Conservation (phyloP, 768 basidiomycete genomes). For the Arthromyces matolae region DNA sequence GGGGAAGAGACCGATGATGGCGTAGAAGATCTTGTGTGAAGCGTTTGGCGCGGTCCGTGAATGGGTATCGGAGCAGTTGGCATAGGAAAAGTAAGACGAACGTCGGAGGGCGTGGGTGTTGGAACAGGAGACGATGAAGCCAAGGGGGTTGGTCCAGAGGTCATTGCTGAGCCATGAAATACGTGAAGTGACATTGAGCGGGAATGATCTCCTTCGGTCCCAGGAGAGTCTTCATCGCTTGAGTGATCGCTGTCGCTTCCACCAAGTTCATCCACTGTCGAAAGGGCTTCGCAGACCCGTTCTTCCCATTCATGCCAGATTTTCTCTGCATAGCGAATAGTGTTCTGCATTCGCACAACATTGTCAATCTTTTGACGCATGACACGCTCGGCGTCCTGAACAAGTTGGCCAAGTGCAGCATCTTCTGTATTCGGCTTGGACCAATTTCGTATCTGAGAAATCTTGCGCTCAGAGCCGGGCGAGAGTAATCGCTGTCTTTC, state of each 20-base stretch:
- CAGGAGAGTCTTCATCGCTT: slow-evolving; percentile 34
- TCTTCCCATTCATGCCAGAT: slow-evolving; percentile 97
- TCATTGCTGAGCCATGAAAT: slow-evolving; percentile 41
- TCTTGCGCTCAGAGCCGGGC: slow-evolving; percentile 83
- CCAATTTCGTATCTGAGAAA: slow-evolving; percentile 84
- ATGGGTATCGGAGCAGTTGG: slow-evolving; percentile 28
- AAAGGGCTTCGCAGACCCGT: slow-evolving; percentile 68
- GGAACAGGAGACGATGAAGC: slow-evolving; percentile 50
- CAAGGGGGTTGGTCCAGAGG: slow-evolving; percentile 67
- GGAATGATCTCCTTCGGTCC: slow-evolving; percentile 40
- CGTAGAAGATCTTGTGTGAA: slow-evolving; percentile 80
- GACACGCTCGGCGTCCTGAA: slow-evolving; percentile 83
- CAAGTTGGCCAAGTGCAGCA: slow-evolving; percentile 73
- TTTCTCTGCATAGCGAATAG: slow-evolving; percentile 94
- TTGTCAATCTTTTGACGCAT: slow-evolving; percentile 94
- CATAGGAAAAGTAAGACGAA: slow-evolving; percentile 25
- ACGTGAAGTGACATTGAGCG: slow-evolving; percentile 67
- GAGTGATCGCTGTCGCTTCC: slow-evolving; percentile 41
- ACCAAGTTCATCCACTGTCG: slow-evolving; percentile 49
- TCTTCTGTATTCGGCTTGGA: slow-evolving; percentile 83
- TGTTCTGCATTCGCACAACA: slow-evolving; percentile 94
- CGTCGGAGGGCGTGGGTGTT: slow-evolving; percentile 26
- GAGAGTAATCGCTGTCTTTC: slow-evolving; percentile 90
- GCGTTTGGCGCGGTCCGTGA: slow-evolving; percentile 38
- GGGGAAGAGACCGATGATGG: slow-evolving; percentile 88